These are phyloP conservation scores for Sanghuangporus weigelae DNA, from an alignment of 1,284 basidiomycete genomes.

Conservation along the genomic window DNA sequence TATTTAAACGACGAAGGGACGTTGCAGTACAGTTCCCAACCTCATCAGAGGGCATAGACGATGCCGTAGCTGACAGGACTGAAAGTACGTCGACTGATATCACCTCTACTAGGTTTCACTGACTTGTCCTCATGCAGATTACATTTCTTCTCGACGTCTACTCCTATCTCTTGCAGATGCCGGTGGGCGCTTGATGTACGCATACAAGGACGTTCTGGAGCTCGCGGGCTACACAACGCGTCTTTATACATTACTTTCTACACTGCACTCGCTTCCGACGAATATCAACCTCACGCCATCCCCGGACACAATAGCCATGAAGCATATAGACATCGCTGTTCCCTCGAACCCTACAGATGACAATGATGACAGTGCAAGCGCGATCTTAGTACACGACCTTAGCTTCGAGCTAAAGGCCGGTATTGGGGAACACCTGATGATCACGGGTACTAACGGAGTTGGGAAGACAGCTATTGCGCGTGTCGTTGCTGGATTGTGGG, in stretches of 20 bases:
- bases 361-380: conserved; percentile 23
- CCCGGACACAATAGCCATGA: conserved; percentile 48
- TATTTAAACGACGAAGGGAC: conserved; percentile 52
- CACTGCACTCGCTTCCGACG: conserved; percentile 69
- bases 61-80: conserved; percentile 50
- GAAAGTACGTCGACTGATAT: conserved; percentile 44
- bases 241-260: conserved; percentile 84
- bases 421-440: conserved; percentile 86
- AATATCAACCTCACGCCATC: conserved; percentile 36
- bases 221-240: conserved; percentile 90
- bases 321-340: conserved; percentile 72
- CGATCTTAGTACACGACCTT: conserved; percentile 22
- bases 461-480: conserved; percentile 93
- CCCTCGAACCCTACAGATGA: conserved; percentile 32
- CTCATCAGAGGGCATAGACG: conserved; percentile 21
- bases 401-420: conserved; percentile 57
- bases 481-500: conserved; percentile 89
- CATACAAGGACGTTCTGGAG: conserved; percentile 89
- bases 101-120: conserved; percentile 6
- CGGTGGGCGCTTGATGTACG: conserved; percentile 88
- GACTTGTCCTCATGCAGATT: conserved; percentile 46
- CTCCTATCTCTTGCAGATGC: conserved; percentile 93
- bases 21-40: conserved; percentile 37
- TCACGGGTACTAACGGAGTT: conserved; percentile 90
- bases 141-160: conserved; percentile 92